Evolutionary conservation across 257 asterid genomes (phyloP).

Genomic region (Mentha longifolia): DNA sequence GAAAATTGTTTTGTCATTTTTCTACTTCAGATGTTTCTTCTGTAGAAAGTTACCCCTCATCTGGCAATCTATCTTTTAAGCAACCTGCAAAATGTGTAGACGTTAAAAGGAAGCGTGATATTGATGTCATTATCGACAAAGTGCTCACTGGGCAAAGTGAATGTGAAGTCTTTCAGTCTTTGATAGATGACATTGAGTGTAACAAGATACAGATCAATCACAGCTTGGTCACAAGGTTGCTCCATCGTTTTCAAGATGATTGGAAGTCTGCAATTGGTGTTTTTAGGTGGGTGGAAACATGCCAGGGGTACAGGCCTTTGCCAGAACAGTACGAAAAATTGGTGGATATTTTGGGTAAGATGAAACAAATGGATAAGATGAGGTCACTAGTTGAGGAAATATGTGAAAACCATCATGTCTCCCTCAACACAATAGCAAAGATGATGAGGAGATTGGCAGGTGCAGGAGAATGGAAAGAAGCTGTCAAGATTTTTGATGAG

Average conservation of each 20-base stretch:
- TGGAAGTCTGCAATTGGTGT: conserved; percentile 87
- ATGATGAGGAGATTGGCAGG: conserved; percentile 82
- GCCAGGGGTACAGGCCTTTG: conserved; percentile 49
- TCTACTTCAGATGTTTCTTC: conserved; percentile 36
- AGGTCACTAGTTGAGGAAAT: conserved; percentile 54
- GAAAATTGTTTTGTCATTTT: conserved; percentile 24
- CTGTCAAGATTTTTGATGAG: conserved; percentile 63
- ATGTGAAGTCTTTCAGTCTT: conserved; percentile 55
- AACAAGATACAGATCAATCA: conserved; percentile 46
- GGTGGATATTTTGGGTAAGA: conserved; percentile 81
- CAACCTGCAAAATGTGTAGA: conserved; percentile 38
- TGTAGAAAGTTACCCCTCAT: conserved; percentile 15
- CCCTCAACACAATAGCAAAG: conserved; percentile 64
- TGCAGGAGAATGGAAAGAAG: conserved; percentile 79
- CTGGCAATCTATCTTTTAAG: conserved; percentile 27
- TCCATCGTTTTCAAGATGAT: conserved; percentile 80
- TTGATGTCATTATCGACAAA: conserved; percentile 49
- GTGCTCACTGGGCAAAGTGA: conserved; percentile 48
- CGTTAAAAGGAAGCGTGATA: conserved; percentile 40
- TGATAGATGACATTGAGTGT: conserved; percentile 50
- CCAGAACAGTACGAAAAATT: conserved; percentile 65
- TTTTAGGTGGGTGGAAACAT: conserved; percentile 74
- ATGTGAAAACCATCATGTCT: conserved; percentile 45
- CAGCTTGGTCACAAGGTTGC: conserved; percentile 53
- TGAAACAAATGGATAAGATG: conserved; percentile 82